Base-by-base conservation (phyloP, 2,329 filamentous ascomycete genomes). In the Xylariaceae sp. region DNA sequence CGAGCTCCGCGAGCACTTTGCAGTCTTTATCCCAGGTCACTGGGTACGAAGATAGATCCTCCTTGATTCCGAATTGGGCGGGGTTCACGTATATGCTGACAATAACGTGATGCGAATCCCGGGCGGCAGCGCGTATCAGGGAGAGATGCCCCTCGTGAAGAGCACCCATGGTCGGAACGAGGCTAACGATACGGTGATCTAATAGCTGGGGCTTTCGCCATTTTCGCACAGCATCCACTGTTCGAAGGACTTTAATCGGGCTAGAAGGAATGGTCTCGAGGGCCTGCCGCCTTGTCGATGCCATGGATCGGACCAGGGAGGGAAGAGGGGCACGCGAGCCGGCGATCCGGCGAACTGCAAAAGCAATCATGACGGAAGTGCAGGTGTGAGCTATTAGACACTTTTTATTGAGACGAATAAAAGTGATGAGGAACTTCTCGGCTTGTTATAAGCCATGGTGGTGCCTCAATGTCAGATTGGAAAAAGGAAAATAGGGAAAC, bases 111-210 rank as follows among this genome's bases (percentile, higher is more conserved):
- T 85, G 83, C 65, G 88, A 92, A 54, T 94, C 87, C 33, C 73
- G 70, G 1, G 89, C 89, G 3, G 92, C 92, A 52, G 81, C 76
- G 43, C 87, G 84, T 55, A 95, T 84, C 15, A 98, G 75, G 3
- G 85, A 85, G 36, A 95, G 66, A 65, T 98, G 92, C 28, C 92
- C 92, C 39, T 81, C 76, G 63, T 98, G 92, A n/a, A 98, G 74
- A 34, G 92, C 92, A 47, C 92, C 92, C 92, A 98, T 97, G 21
- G 92, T 98, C 2, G 92, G 92, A 24, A 98, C 88, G 18, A 98
- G 78, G 43, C 85, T 88, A 41, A 98, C 81, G 31, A 81, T 81
- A 41, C 83, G 78, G 52, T 83, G 76, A 55, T 80, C 72, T 43
- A 79, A 65, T 24, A 79, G 66, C 44, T 88, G 78, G 28, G 79